phyloP scores from a whole-genome alignment of 2,329 filamentous ascomycete genomes.

The Cordyceps cicadae region DNA sequence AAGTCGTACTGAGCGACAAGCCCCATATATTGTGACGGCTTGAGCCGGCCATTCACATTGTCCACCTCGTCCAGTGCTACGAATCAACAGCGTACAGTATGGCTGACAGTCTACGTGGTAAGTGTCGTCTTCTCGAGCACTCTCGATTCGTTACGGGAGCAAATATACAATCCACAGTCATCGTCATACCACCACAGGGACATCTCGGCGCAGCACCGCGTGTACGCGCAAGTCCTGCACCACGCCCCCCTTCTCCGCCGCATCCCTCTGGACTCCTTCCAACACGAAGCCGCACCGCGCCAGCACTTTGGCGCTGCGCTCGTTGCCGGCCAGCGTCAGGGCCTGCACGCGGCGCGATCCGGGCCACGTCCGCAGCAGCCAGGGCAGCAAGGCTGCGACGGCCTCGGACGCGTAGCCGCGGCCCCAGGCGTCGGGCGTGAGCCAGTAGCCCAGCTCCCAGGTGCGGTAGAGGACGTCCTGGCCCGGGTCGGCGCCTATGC shows the following conservation, averaged over 20 bases:
- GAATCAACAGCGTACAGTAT: background rate
- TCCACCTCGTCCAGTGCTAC: background rate
- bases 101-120: background rate
- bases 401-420: conserved; percentile 37
- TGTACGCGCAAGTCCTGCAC: conserved; percentile 30
- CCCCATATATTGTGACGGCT: background rate
- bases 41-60: too few relatives aligned
- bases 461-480: conserved; percentile 33
- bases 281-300: conserved; percentile 32
- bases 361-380: conserved; percentile 36
- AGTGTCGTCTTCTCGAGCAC: background rate
- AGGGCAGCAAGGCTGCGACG: conserved; percentile 29
- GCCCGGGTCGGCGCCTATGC: conserved; percentile 30
- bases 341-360: conserved; percentile 35
- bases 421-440: conserved; percentile 35
- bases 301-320: conserved; percentile 35
- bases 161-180: background rate
- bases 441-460: conserved; percentile 43
- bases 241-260: conserved; percentile 33
- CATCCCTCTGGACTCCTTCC: conserved; percentile 36
- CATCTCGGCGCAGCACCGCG: conserved; percentile 32
- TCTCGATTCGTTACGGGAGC: background rate
- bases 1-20: too few relatives aligned
- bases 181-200: background rate
- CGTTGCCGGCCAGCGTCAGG: conserved; percentile 28